phyloP scores from a whole-genome alignment of 139 green algal genomes.

The Diplosphaera chodatii region DNA sequence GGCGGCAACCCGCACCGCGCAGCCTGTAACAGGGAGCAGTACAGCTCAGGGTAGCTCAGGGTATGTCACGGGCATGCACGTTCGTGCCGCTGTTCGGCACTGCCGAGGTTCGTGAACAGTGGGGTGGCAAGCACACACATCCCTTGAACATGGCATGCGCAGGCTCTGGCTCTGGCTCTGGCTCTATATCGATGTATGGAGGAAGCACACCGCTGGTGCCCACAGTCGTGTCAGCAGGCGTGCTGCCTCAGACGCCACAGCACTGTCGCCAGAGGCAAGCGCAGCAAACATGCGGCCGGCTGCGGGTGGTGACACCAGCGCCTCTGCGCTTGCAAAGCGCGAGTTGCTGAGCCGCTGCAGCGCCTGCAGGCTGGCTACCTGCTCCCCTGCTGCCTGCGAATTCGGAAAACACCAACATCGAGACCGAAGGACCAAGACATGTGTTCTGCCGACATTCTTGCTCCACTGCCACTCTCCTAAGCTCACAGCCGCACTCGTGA shows the following conservation, averaged over 20 bases:
- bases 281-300: constrained; percentile 41
- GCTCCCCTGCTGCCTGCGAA: constrained; percentile 28
- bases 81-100: no score
- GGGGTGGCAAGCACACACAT: no score
- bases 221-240: constrained; percentile 68
- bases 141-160: no score
- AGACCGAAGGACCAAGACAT: no score
- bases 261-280: constrained; percentile 48
- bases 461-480: no score
- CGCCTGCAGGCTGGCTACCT: constrained; percentile 59
- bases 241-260: constrained; percentile 61
- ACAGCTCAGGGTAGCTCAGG: no score
- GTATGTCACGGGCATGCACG: no score
- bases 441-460: no score
- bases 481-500: background rate
- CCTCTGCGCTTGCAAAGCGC: constrained; percentile 22
- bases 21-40: constrained; percentile 3
- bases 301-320: constrained; percentile 1
- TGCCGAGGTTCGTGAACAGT: no score
- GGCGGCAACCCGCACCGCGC: constrained; percentile 31
- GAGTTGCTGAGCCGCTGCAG: constrained; percentile 58
- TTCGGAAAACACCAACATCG: background rate
- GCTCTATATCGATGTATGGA: no score
- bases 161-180: no score
- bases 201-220: constrained; percentile 42